Evolutionary conservation across 1,284 basidiomycete species (phyloP).

Genomic region (Flammula alnicola): DNA sequence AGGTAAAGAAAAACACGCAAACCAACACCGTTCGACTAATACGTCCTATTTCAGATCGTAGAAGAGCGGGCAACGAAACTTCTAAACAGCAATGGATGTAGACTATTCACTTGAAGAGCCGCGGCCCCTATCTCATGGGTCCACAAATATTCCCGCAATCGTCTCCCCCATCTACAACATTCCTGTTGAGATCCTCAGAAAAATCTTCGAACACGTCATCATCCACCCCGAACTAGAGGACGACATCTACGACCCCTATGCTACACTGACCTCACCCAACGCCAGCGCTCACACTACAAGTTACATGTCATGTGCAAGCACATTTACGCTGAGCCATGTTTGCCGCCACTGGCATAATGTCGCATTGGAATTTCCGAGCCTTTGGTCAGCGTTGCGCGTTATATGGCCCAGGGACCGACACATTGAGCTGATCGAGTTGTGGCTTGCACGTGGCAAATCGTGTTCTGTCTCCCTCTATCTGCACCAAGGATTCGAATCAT

Average conservation of each 20-base stretch:
- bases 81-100: too few species aligned
- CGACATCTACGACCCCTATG: too few species aligned
- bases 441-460: neutral
- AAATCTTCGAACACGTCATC: neutral
- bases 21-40: too few species aligned
- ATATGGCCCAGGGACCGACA: neutral
- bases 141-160: too few species aligned
- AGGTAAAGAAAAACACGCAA: too few species aligned
- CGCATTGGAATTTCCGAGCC: neutral
- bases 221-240: neutral
- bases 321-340: conserved; percentile 10
- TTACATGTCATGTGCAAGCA: neutral
- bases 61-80: too few species aligned
- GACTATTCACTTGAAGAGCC: too few species aligned
- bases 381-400: conserved; percentile 4
- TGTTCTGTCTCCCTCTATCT: neutral
- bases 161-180: neutral
- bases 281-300: neutral
- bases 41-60: too few species aligned
- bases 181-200: neutral
- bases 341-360: conserved; percentile 3
- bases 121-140: too few species aligned
- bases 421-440: neutral
- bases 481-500: neutral
- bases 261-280: neutral